Percentiles rank a stretch among this genome's conserved stretches.
phyloP scores from a whole-genome alignment of 2,329 filamentous ascomycete genomes.

The Botrytis fabae region DNA sequence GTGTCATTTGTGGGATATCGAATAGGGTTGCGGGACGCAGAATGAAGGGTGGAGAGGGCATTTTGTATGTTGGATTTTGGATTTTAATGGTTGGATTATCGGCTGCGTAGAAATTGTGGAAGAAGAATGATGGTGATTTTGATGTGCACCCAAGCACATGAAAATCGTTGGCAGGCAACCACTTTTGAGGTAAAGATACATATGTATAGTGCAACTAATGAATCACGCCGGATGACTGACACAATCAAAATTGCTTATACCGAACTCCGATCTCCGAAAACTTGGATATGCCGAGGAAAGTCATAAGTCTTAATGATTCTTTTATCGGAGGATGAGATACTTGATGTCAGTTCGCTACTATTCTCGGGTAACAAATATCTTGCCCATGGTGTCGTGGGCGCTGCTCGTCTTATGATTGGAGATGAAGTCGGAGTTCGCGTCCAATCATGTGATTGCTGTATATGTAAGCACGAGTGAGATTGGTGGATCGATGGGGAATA shows the following conservation, averaged over 20 bases:
- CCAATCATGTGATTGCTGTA: not conserved
- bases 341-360: not conserved
- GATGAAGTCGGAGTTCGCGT: not conserved
- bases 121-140: not conserved
- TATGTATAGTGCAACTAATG: not conserved
- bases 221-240: not conserved
- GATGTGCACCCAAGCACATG: too few species aligned
- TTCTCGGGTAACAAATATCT: not conserved
- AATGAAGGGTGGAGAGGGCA: slow-evolving; percentile 7
- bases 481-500: not conserved
- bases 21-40: slow-evolving; percentile 28
- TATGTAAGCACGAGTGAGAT: not conserved
- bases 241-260: not conserved
- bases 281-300: not conserved
- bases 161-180: too few species aligned
- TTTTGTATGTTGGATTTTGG: not conserved
- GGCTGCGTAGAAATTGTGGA: too few species aligned
- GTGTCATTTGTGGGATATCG: slow-evolving; percentile 26
- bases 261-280: not conserved
- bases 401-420: not conserved
- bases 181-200: not conserved
- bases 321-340: not conserved
- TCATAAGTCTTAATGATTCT: fast-evolving
- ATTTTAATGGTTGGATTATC: too few species aligned
- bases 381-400: not conserved